Base-by-base conservation (phyloP, 164 flowering plant species). In the Platanus orientalis region DNA sequence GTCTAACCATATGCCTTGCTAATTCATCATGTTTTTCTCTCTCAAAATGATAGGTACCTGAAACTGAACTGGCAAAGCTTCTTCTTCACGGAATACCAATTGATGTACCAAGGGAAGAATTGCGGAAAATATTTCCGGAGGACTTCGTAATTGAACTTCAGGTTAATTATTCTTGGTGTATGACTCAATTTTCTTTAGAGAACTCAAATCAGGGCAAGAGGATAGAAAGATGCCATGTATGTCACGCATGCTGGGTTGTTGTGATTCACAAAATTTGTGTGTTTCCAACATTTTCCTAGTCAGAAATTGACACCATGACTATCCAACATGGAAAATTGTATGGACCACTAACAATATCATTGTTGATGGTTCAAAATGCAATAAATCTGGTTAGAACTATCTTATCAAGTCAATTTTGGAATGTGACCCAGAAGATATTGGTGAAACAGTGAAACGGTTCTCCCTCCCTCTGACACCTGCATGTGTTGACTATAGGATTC, bases 61-160 rank as follows among this genome's bases (percentile, higher is more conserved):
- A 73, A 53, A 16, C 24, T 53, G 89, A 78, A 50, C 54, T 14
- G 61, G 74, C 70, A 29, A 85, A 83, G 76, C 75, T 90, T 20
- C 70, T 88, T 27, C 57, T 88, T 32, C 92, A 90, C 61, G 62
- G 76, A 48, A 84, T 90, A 72, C 87, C 92, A 4, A 32, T 57
- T 29, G 50, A 27, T 48, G 72, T 81, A 11, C 69, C 79, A 6
- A 62, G 34, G 14, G 72, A 81, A 74, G 83, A 80, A 58, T 69
- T 90, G 57, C 55, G 10, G 36, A 52, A 58, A 27, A 55, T 79
- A n/a, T 66, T 90, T 69, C 80, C 84, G 32, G 79, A 84, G 45
- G 73, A 79, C 60, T 83, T 59, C 58, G 70, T 71, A 48, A 61
- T 88, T 60, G 88, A 88, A 77, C 26, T 75, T 51, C 72, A 85